Percentiles rank a stretch among this genome's conserved stretches.
phyloP scores from a whole-genome alignment of 768 basidiomycete species.

The Lentinula aciculospora region DNA sequence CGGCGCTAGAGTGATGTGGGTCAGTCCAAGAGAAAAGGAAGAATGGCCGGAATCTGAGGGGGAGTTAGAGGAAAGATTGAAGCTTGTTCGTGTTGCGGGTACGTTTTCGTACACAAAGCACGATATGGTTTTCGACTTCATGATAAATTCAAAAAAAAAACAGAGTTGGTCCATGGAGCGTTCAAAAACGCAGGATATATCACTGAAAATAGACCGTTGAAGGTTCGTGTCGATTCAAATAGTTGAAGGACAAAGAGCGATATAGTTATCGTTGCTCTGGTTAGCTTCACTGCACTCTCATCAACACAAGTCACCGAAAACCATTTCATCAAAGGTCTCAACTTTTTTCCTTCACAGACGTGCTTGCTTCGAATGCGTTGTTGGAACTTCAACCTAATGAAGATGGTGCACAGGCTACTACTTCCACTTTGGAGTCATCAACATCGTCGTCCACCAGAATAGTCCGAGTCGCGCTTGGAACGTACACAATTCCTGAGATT shows the following conservation, averaged over 20 bases:
- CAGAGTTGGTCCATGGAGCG: slow-evolving; percentile 35
- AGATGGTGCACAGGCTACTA: background rate
- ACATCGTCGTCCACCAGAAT: slow-evolving; percentile 1
- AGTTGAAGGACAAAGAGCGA: too few species aligned
- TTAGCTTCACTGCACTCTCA: slow-evolving; percentile 44
- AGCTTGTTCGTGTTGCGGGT: background rate
- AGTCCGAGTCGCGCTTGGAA: slow-evolving; percentile 43
- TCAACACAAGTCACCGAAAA: slow-evolving; percentile 42
- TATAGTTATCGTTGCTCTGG: background rate
- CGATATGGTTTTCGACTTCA: background rate
- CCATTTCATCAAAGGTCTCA: slow-evolving; percentile 16
- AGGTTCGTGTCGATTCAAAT: slow-evolving; percentile 33
- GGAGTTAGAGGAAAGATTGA: background rate
- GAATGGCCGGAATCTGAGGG: slow-evolving; percentile 3
- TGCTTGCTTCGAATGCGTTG: slow-evolving; percentile 20
- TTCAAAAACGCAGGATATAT: slow-evolving; percentile 39
- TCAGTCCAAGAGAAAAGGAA: slow-evolving; percentile 2
- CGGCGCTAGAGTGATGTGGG: slow-evolving; percentile 5
- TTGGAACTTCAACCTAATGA: background rate
- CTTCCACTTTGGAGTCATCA: background rate
- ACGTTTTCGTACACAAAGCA: background rate
- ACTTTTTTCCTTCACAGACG: slow-evolving; percentile 34
- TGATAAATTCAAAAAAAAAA: background rate
- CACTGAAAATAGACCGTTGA: slow-evolving; percentile 42
- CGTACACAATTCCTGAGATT: slow-evolving; percentile 47